Evolutionary conservation across 2,329 filamentous ascomycete species (phyloP), one percentile per base, ranked within the genome.

Genomic region (Xylaria sp.): DNA sequence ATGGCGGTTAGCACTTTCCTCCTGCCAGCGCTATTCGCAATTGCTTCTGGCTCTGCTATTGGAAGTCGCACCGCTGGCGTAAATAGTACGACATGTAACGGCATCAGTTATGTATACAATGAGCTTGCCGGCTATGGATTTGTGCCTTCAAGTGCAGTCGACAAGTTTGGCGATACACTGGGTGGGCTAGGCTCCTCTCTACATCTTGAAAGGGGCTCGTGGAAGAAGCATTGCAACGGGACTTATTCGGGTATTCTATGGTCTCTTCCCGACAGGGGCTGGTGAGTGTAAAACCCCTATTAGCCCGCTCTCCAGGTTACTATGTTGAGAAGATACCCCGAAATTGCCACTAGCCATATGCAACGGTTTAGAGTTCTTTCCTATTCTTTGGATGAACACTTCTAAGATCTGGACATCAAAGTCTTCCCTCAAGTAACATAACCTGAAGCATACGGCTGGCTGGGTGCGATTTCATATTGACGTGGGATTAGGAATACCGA

Each of bases 91-190:
- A 78, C 73, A 4, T 92, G 90, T 78, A 88, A 87, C 72, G 87
- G 87, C 59, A 84, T 88, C 70, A 83, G 80, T 0, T 93, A 91
- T 75, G 83, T 86, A n/a, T 93, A 93, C 77, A 82, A 90, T 62
- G 84, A 86, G 66, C 85, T 94, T 10, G 89, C 88, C 4, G 91
- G 91, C 10, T 93, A 89, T 75, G 91, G 91, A 5, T 85, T 83
- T 65, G 79, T 93, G 2, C 80, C 86, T 0, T 83, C 84, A 39
- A 84, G 89, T 74, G 84, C 86, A 2, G 82, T 84, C 39, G 91
- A 93, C 80, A 89, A 90, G 76, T 90, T 86, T 73, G 90, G 90
- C 37, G 91, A 93, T 76, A 93, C 90, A 0, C 81, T 93, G 37
- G 90, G 89, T 46, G 89, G 90, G 1, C 83, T 91, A 61, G 91